Evolutionary conservation across 345 rosid genomes (phyloP).

Genomic region (Carallia brachiata): DNA sequence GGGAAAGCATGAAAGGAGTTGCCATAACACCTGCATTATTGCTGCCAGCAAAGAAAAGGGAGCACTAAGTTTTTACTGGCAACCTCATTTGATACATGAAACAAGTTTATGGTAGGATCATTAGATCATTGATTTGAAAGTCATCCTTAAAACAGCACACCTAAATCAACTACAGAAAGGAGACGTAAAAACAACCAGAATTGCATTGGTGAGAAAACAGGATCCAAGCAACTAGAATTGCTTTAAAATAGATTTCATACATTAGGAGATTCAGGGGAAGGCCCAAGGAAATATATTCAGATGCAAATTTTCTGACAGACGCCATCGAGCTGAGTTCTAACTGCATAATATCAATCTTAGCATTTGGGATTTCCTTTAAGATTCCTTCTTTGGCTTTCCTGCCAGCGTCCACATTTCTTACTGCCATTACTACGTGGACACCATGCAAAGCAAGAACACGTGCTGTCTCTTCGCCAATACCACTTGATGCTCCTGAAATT

Average conservation of each 20-base stretch:
- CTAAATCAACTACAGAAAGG: background rate
- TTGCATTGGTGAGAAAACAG: background rate
- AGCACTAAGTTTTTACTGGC: background rate
- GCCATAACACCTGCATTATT: slow-evolving; percentile 41
- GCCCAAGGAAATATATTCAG: slow-evolving; percentile 26
- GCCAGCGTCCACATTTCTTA: slow-evolving; percentile 38
- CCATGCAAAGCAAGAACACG: slow-evolving; percentile 36
- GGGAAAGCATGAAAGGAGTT: slow-evolving; percentile 35
- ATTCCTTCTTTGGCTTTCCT: slow-evolving; percentile 30
- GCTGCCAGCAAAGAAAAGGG: slow-evolving; percentile 13
- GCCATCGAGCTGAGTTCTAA: slow-evolving; percentile 42
- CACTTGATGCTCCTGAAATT: slow-evolving; percentile 44
- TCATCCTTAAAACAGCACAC: background rate
- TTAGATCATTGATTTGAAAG: no score
- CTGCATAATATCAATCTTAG: slow-evolving; percentile 35
- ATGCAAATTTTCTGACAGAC: slow-evolving; percentile 36
- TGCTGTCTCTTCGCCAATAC: slow-evolving; percentile 38
- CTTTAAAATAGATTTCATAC: slow-evolving; percentile 18
- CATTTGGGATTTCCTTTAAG: slow-evolving; percentile 24
- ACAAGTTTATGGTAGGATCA: no score
- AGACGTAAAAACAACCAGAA: background rate
- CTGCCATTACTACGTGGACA: slow-evolving; percentile 28
- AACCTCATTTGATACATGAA: no score
- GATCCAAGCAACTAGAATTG: background rate
- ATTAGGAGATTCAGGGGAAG: slow-evolving; percentile 44